phyloP scores from a whole-genome alignment of 768 basidiomycete genomes.

The Stropharia rugosoannulata region DNA sequence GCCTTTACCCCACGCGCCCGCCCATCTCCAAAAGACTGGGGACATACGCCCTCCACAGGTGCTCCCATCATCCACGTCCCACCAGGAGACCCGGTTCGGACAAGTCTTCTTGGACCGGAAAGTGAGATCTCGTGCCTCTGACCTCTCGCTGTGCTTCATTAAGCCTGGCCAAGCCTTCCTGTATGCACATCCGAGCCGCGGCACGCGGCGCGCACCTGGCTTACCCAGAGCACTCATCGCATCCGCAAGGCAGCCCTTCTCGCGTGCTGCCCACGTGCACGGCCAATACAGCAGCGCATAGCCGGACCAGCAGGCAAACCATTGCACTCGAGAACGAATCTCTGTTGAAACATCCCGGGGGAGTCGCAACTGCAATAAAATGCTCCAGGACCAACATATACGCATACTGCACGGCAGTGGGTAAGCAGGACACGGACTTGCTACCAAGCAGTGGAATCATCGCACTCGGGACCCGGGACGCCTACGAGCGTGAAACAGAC shows the following conservation, averaged over 20 bases:
- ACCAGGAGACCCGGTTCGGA: constrained; percentile 7
- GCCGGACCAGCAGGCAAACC: constrained; percentile 16
- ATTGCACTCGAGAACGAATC: constrained; percentile 55
- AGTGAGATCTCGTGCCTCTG: neutral
- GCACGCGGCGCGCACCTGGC: constrained; percentile 18
- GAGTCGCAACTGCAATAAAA: constrained; percentile 37
- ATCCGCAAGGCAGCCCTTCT: constrained; percentile 3
- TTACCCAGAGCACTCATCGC: constrained; percentile 21
- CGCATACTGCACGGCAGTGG: neutral
- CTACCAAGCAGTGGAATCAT: constrained; percentile 11
- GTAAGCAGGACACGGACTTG: neutral
- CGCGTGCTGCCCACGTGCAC: constrained; percentile 2
- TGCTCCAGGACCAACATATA: constrained; percentile 23
- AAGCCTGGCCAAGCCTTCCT: constrained; percentile 24
- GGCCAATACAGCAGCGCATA: neutral
- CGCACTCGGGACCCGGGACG: constrained; percentile 1
- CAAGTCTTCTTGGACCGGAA: constrained; percentile 7
- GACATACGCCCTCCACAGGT: constrained; percentile 22
- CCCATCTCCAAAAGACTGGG: constrained; percentile 32
- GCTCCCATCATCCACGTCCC: constrained; percentile 19
- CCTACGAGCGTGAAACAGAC: constrained; percentile 8
- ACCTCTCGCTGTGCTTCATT: constrained; percentile 32
- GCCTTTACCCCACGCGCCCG: constrained; percentile 34
- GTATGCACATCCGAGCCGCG: constrained; percentile 30
- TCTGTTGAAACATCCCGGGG: constrained; percentile 49